Conservation (phyloP, 768 basidiomycete genomes). For the Phylloporus sp. region DNA sequence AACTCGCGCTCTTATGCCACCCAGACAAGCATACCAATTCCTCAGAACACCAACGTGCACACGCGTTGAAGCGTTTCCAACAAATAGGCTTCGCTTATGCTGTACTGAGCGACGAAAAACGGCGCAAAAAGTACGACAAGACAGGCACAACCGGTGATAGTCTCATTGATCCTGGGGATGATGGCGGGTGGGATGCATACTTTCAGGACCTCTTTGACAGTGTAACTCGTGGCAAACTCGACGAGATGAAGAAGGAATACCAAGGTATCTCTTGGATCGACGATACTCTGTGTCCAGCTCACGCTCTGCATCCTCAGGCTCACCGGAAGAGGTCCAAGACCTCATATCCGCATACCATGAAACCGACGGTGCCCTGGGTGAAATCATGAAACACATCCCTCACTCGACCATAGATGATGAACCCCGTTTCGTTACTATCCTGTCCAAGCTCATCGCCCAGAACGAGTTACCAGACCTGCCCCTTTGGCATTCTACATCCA, state of each 20-base stretch:
- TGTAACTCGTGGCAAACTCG: conserved; percentile 80
- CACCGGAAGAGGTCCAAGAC: conserved; percentile 80
- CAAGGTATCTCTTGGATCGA: conserved; percentile 51
- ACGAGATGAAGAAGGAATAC: conserved; percentile 92
- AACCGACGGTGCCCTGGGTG: conserved; percentile 70
- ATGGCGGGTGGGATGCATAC: conserved; percentile 89
- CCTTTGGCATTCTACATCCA: conserved; percentile 66
- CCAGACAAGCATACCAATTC: conserved; percentile 84
- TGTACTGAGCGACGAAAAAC: conserved; percentile 74
- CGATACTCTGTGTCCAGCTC: neutral
- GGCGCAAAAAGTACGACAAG: conserved; percentile 73
- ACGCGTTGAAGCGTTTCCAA: conserved; percentile 78
- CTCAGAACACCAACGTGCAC: conserved; percentile 55
- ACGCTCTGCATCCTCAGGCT: conserved; percentile 48
- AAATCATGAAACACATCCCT: conserved; percentile 82
- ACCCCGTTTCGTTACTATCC: conserved; percentile 65
- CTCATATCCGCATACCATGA: conserved; percentile 68
- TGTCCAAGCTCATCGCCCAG: conserved; percentile 64
- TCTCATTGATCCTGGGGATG: conserved; percentile 65
- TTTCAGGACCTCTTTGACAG: conserved; percentile 87
- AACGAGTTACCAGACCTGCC: conserved; percentile 53
- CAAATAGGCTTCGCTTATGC: conserved; percentile 94
- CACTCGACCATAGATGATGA: conserved; percentile 86
- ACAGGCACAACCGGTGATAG: conserved; percentile 86
- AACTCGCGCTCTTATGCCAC: conserved; percentile 75